Percentiles rank a stretch among this genome's conserved stretches.
Conservation (phyloP, 805 yeast genomes). For the Kurtzmaniella fragi region DNA sequence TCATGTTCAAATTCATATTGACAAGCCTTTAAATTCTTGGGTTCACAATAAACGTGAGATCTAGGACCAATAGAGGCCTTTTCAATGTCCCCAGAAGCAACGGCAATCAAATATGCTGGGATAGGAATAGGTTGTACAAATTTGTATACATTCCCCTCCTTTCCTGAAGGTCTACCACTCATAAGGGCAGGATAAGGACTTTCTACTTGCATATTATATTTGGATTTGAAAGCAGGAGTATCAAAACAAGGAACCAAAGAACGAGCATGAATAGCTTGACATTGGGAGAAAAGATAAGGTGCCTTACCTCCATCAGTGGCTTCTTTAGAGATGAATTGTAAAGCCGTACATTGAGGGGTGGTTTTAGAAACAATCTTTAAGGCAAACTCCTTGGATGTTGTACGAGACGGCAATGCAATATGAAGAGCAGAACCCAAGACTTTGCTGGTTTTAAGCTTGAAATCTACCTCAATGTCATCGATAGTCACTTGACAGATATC, state of each 20-base stretch:
- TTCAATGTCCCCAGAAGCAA: slow-evolving; percentile 77
- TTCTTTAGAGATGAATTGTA: slow-evolving; percentile 75
- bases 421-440: slow-evolving; percentile 52
- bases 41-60: slow-evolving; percentile 78
- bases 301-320: slow-evolving; percentile 68
- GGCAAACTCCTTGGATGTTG: slow-evolving; percentile 10
- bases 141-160: slow-evolving; percentile 27
- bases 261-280: slow-evolving; percentile 90
- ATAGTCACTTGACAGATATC: slow-evolving; percentile 41
- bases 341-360: slow-evolving; percentile 72
- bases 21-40: slow-evolving; percentile 59
- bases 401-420: slow-evolving; percentile 16
- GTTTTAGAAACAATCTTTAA: slow-evolving; percentile 57
- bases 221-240: slow-evolving; percentile 78
- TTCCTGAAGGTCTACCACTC: slow-evolving; percentile 49
- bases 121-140: slow-evolving; percentile 78
- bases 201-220: slow-evolving; percentile 50
- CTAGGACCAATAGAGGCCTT: slow-evolving; percentile 77
- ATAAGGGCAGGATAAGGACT: slow-evolving; percentile 70
- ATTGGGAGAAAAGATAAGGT: slow-evolving; percentile 79
- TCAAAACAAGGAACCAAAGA: slow-evolving; percentile 86
- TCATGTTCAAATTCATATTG: slow-evolving; percentile 78
- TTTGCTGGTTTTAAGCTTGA: slow-evolving; percentile 23
- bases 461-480: slow-evolving; percentile 28
- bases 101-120: slow-evolving; percentile 77